Evolutionary conservation across 139 green algal genomes (phyloP).

Genomic region (Diplosphaera chodatii): DNA sequence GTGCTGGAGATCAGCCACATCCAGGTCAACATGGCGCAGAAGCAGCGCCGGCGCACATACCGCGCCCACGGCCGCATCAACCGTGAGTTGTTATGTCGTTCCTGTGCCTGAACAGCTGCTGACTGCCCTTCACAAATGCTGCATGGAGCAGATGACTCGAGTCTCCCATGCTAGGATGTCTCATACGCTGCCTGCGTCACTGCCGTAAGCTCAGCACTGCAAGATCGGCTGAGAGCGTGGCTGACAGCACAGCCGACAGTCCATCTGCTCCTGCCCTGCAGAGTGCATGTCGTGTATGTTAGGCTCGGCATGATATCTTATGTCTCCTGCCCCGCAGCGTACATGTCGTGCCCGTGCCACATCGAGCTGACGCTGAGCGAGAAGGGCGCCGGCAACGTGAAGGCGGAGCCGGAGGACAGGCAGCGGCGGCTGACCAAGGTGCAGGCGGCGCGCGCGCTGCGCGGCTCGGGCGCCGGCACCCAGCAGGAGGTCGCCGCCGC

Average conservation of each 20-base stretch:
- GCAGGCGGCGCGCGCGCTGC: constrained; percentile 40
- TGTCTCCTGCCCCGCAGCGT: too few relatives aligned
- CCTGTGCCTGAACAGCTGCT: too few relatives aligned
- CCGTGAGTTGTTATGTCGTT: constrained; percentile 27
- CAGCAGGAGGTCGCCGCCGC: too few relatives aligned
- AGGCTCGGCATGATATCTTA: too few relatives aligned
- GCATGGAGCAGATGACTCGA: too few relatives aligned
- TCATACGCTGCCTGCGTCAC: too few relatives aligned
- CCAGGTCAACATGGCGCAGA: constrained; percentile 95
- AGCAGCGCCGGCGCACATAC: constrained; percentile 94
- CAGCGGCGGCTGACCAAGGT: constrained; percentile 44
- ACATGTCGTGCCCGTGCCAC: constrained; percentile 97
- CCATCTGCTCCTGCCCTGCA: constrained; percentile 2
- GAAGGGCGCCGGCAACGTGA: constrained; percentile 62
- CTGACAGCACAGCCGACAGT: too few relatives aligned
- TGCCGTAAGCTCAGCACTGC: too few relatives aligned
- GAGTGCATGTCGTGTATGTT: too few relatives aligned
- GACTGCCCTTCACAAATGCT: too few relatives aligned
- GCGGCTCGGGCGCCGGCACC: not conserved
- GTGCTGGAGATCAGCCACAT: constrained; percentile 89
- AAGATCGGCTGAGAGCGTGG: too few relatives aligned
- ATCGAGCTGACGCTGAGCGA: constrained; percentile 94
- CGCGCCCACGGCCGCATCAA: constrained; percentile 97
- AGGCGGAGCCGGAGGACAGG: constrained; percentile 54
- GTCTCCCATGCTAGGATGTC: too few relatives aligned